Conservation (phyloP, 306 rosid genomes). For the Vigna radiata region DNA sequence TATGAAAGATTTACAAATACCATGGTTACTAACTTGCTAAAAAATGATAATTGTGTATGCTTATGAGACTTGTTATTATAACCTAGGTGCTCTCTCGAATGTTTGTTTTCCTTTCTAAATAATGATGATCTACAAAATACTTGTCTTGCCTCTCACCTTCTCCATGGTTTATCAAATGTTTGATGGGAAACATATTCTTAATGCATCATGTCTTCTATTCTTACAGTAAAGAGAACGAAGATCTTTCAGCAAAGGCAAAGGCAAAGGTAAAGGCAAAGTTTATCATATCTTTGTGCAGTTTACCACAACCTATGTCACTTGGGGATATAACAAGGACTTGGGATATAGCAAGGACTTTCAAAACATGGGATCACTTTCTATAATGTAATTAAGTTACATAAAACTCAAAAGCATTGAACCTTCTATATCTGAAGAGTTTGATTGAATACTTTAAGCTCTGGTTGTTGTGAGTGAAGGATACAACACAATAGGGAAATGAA, state of each 20-base stretch:
- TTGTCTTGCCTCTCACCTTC: background rate
- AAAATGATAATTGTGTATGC: background rate
- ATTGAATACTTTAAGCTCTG: too few relatives aligned
- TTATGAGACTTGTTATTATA: background rate
- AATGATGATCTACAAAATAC: conserved; percentile 4
- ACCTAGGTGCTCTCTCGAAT: background rate
- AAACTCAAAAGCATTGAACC: too few relatives aligned
- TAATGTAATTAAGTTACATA: too few relatives aligned
- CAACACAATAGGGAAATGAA: too few relatives aligned
- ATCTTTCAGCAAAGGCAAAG: conserved; percentile 83
- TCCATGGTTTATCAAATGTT: background rate
- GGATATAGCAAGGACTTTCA: too few relatives aligned
- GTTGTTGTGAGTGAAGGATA: too few relatives aligned
- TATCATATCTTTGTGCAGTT: conserved; percentile 73
- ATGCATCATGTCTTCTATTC: conserved; percentile 29
- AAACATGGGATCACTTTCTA: too few relatives aligned
- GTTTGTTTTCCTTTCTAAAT: background rate
- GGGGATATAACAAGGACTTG: conserved; percentile 80
- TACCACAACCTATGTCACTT: conserved; percentile 87
- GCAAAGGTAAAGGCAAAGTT: too few relatives aligned
- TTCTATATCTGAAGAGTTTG: too few relatives aligned
- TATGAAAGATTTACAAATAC: too few relatives aligned
- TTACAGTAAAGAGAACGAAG: conserved; percentile 77
- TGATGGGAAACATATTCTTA: conserved; percentile 12
- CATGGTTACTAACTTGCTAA: too few relatives aligned